Base-by-base conservation (phyloP, 2,329 filamentous ascomycete species). In the Fusarium beomiforme region DNA sequence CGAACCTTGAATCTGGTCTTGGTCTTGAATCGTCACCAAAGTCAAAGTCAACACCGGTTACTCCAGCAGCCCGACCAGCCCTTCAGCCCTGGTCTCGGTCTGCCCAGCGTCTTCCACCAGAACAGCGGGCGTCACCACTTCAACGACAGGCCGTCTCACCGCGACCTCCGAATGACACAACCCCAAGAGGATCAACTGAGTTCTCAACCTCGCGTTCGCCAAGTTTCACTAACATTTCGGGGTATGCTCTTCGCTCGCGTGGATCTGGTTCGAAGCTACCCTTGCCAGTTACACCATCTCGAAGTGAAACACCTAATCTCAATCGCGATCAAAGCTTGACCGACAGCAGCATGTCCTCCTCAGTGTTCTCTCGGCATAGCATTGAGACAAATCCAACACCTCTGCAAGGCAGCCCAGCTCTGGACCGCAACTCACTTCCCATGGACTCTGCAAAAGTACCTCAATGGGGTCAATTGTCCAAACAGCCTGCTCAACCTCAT, bases 261-360 rank as follows among this genome's bases (percentile, higher is more conserved):
- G 78, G 75, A 42, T 82, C 81, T 3, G 79, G 75, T 23, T 84
- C 83, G 4, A 81, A 80, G 50, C 74, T 84, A 6, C 83, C 83
- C 1, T 73, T 81, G 7, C 79, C 81, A 19, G 72, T 81, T 19
- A 83, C 82, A 4, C 81, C 81, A 1, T 80, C 77, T 62, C 77
- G 81, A 17, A 78, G 77, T 19, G 77, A 73, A 31, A 83, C 82
- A 1, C 82, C 83, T 4, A 76, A 71, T 10, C 71, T 80, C 31
- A 71, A 73, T 50, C 78, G 77, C 17, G 81, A 83, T 37, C 78
- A 77, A 29, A 83, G 81, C 50, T 77, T 81, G 57, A 82, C 82
- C 16, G 83, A 84, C 58, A 84, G 81, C 72, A 84, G 82, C 75
- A 81, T 83, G 79, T 68, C 79, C 1, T 84, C 82, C 12, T 85